A percentile compares a stretch with the other conserved stretches of the same genome.
These are phyloP conservation scores for Neltuma alba DNA, from an alignment of 306 rosid genomes.

Conservation along the genomic window DNA sequence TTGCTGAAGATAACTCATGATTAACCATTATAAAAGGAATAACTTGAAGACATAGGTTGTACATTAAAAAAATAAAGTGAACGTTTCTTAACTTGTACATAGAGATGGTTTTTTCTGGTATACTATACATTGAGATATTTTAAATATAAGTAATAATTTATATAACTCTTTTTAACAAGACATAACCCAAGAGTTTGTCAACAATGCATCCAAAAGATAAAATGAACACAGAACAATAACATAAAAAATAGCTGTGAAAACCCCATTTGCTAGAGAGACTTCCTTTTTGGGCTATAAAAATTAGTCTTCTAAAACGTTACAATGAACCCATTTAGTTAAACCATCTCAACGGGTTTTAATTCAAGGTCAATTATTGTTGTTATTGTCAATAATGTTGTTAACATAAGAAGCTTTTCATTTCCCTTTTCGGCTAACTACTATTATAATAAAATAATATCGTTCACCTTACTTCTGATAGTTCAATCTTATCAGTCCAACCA, in stretches of 20 bases:
- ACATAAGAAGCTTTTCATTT: neutral
- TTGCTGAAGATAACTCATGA: too few species aligned
- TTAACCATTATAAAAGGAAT: too few species aligned
- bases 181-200: neutral
- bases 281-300: neutral
- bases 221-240: neutral
- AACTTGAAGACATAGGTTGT: too few species aligned
- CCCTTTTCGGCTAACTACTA: neutral
- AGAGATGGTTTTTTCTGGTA: too few species aligned
- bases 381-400: neutral
- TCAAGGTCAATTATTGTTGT: neutral
- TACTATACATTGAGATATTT: too few species aligned
- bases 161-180: neutral
- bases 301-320: neutral
- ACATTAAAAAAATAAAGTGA: too few species aligned
- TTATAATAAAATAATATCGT: neutral
- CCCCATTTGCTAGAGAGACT: neutral
- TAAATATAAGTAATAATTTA: too few species aligned
- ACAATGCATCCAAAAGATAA: neutral
- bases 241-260: too few species aligned
- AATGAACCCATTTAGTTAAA: neutral
- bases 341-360: neutral
- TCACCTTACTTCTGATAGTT: neutral
- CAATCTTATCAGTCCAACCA: neutral
- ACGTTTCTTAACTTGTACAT: too few species aligned